These are phyloP conservation scores for Phialophora chinensis DNA, from an alignment of 2,329 filamentous ascomycete genomes.

Conservation along the genomic window DNA sequence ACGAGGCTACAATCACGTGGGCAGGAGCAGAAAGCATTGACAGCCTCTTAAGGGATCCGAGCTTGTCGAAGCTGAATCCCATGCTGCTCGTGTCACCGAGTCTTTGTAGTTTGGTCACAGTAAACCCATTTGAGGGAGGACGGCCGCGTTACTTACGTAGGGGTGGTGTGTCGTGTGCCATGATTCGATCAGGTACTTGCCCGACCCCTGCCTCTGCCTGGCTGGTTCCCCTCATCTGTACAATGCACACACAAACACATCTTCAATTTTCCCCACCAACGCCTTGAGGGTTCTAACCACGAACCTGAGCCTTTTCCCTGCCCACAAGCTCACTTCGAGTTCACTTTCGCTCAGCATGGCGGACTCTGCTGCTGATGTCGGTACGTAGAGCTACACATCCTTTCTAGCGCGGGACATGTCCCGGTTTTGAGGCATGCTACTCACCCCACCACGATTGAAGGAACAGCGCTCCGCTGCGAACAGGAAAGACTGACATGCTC, in stretches of 20 bases:
- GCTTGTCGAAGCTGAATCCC: neutral
- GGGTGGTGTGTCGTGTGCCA: slow-evolving; percentile 3
- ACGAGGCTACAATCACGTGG: slow-evolving; percentile 9
- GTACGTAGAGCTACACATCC: slow-evolving; percentile 13
- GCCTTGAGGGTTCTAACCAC: slow-evolving; percentile 3
- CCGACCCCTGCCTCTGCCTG: slow-evolving; percentile 1
- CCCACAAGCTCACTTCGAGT: neutral
- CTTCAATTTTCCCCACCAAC: slow-evolving; percentile 10
- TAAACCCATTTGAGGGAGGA: neutral
- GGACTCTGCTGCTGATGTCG: slow-evolving; percentile 27
- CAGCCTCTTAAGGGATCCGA: neutral
- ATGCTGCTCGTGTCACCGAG: neutral
- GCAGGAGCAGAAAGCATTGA: neutral
- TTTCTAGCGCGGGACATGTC: neutral
- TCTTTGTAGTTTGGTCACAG: neutral
- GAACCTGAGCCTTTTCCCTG: slow-evolving; percentile 9
- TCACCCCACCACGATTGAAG: slow-evolving; percentile 8
- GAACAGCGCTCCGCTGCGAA: neutral
- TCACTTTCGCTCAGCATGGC: slow-evolving; percentile 22
- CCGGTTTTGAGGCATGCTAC: neutral
- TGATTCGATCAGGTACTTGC: slow-evolving; percentile 5
- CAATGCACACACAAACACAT: slow-evolving; percentile 10
- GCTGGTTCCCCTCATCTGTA: slow-evolving; percentile 8
- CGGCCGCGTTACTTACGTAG: no score
- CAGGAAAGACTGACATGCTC: slow-evolving; percentile 9